Percentiles rank a stretch among this genome's conserved stretches.
phyloP scores from a whole-genome alignment of 164 flowering plant species.

The Chimonanthus praecox region DNA sequence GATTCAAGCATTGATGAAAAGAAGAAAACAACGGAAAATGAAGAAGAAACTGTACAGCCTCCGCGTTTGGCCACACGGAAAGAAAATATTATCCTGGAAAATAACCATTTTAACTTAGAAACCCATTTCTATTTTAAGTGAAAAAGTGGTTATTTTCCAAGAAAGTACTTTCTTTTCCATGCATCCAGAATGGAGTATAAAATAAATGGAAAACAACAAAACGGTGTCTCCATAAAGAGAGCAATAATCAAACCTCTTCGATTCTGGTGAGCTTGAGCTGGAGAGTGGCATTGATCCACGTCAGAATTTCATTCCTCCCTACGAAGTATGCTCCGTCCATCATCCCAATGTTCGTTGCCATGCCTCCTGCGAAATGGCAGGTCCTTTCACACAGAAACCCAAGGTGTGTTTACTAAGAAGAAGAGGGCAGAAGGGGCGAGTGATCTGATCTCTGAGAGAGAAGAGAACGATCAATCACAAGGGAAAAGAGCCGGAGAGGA shows the following conservation, averaged over 20 bases:
- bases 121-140: too few species aligned
- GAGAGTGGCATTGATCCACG: slow-evolving; percentile 82
- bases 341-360: slow-evolving; percentile 76
- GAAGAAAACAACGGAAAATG: too few species aligned
- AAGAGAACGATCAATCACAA: not conserved
- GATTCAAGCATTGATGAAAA: too few species aligned
- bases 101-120: too few species aligned
- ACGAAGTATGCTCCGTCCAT: slow-evolving; percentile 94
- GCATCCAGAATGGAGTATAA: not conserved
- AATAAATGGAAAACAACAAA: not conserved
- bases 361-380: too few species aligned
- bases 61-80: too few species aligned
- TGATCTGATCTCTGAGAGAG: not conserved
- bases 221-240: not conserved
- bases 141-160: too few species aligned
- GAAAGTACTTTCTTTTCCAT: too few species aligned
- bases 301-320: slow-evolving; percentile 75
- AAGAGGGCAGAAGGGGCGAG: not conserved
- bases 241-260: slow-evolving; percentile 49
- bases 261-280: slow-evolving; percentile 74
- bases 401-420: too few species aligned
- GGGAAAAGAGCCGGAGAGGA: not conserved
- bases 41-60: too few species aligned
- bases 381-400: too few species aligned
- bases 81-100: too few species aligned